A percentile compares a stretch with the other conserved stretches of the same genome.
Evolutionary conservation across 805 yeast species (phyloP).

Genomic region (Scheffersomyces ergatensis): DNA sequence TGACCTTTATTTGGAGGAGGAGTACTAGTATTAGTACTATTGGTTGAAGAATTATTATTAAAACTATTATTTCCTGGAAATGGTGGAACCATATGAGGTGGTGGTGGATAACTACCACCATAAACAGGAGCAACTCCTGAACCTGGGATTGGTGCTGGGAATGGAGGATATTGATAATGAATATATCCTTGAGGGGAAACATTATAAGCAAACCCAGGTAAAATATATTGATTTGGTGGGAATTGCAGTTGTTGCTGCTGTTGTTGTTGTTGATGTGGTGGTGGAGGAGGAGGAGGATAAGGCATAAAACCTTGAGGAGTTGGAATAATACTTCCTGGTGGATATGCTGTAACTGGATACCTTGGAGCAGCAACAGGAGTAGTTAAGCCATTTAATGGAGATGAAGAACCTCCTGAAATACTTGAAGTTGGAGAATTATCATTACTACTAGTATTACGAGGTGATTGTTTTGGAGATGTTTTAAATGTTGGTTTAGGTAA

Average conservation of each 20-base stretch:
- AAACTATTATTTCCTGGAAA: not conserved
- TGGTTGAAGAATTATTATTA: not conserved
- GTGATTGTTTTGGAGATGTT: constrained; percentile 18
- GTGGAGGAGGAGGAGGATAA: constrained; percentile 1
- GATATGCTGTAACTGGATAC: constrained; percentile 35
- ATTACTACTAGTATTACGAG: constrained; percentile 3
- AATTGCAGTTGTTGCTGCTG: constrained; percentile 6
- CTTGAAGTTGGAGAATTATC: constrained; percentile 8
- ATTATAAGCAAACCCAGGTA: constrained; percentile 30
- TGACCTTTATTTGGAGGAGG: constrained; percentile 32
- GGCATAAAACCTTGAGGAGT: constrained; percentile 6
- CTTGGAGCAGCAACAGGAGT: constrained; percentile 11
- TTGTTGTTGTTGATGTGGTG: constrained; percentile 1
- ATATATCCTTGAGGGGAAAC: constrained; percentile 30
- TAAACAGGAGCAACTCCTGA: not conserved
- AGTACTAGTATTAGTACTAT: constrained; percentile 6
- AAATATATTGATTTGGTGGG: constrained; percentile 14
- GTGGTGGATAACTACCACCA: not conserved
- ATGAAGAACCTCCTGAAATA: constrained; percentile 6
- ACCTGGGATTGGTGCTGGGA: constrained; percentile 11
- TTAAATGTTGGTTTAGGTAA: constrained; percentile 56
- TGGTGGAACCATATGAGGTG: constrained; percentile 1
- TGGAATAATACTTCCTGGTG: constrained; percentile 17
- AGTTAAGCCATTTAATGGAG: constrained; percentile 1
- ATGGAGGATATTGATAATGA: constrained; percentile 25